Conservation (phyloP, 2,329 filamentous ascomycete genomes). For the Alternaria conjuncta region DNA sequence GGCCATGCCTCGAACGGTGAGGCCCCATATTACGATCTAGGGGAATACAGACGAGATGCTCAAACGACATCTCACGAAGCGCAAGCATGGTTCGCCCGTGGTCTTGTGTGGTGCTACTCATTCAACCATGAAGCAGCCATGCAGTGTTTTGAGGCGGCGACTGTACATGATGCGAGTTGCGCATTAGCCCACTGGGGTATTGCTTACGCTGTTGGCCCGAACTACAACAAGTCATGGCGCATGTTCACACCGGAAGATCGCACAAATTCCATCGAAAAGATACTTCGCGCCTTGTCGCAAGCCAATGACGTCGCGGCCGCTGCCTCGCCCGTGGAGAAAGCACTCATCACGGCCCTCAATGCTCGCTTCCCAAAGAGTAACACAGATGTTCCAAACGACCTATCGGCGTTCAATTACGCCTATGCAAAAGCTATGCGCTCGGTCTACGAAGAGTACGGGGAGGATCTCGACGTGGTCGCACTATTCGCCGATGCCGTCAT, state of each 20-base stretch:
- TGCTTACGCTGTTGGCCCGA: constrained; percentile 72
- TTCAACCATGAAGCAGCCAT: constrained; percentile 75
- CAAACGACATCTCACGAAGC: background rate
- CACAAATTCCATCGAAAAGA: constrained; percentile 60
- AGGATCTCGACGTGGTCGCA: constrained; percentile 65
- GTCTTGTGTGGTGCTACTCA: constrained; percentile 71
- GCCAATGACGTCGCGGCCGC: background rate
- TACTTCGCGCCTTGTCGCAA: constrained; percentile 49
- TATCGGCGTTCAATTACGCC: constrained; percentile 48
- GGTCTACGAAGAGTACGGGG: constrained; percentile 57
- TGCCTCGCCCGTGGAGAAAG: background rate
- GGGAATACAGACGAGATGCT: background rate
- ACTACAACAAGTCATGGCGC: constrained; percentile 77
- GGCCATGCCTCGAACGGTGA: background rate
- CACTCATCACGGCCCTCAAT: background rate
- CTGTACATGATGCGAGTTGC: constrained; percentile 58
- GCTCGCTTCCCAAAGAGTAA: background rate
- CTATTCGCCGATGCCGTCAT: constrained; percentile 68
- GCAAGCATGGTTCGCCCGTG: constrained; percentile 71
- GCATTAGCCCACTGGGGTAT: constrained; percentile 59
- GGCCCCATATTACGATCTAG: background rate
- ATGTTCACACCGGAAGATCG: constrained; percentile 61
- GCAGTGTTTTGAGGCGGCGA: constrained; percentile 65
- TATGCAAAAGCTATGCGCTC: constrained; percentile 66
- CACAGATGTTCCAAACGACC: background rate